Evolutionary conservation across 176 grass and related monocot genomes (phyloP).

Genomic region (Paspalum notatum): DNA sequence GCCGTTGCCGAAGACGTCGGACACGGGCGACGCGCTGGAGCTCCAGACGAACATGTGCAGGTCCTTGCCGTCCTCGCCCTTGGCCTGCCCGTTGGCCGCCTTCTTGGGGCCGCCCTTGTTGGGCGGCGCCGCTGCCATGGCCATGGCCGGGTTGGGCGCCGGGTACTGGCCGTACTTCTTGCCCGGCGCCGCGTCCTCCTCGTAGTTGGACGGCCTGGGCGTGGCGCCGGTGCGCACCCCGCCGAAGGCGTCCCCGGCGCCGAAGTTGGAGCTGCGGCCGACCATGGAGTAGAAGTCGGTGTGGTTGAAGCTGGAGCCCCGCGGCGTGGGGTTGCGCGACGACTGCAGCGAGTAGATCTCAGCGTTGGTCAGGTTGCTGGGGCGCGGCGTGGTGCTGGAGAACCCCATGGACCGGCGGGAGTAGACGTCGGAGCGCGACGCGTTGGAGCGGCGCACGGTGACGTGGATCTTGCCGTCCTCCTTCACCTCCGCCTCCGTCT

Average conservation of each 20-base stretch:
- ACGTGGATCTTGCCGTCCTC: conserved; percentile 94
- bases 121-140: conserved; percentile 23
- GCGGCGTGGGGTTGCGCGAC: conserved; percentile 84
- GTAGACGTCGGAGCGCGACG: conserved; percentile 90
- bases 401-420: conserved; percentile 83
- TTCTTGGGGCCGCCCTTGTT: conserved; percentile 41
- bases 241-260: conserved; percentile 66
- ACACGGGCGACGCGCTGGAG: conserved; percentile 96
- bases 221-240: conserved; percentile 69
- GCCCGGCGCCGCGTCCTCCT: conserved; percentile 60
- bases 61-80: conserved; percentile 91
- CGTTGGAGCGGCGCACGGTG: conserved; percentile 90
- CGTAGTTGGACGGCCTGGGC: conserved; percentile 88
- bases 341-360: conserved; percentile 99
- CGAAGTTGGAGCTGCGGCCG: conserved; percentile 91
- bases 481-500: conserved; percentile 95
- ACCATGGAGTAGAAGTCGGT: conserved; percentile 99
- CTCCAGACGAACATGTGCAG: conserved; percentile 99
- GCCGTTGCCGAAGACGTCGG: conserved; percentile 85
- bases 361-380: conserved; percentile 98
- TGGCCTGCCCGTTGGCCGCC: conserved; percentile 63
- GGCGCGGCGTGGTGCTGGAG: conserved; percentile 80
- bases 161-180: conserved; percentile 67
- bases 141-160: conserved; percentile 56
- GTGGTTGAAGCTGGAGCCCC: conserved; percentile 99